Base-by-base conservation (phyloP, 73 alveolate genomes). In the Paramecium caudatum region DNA sequence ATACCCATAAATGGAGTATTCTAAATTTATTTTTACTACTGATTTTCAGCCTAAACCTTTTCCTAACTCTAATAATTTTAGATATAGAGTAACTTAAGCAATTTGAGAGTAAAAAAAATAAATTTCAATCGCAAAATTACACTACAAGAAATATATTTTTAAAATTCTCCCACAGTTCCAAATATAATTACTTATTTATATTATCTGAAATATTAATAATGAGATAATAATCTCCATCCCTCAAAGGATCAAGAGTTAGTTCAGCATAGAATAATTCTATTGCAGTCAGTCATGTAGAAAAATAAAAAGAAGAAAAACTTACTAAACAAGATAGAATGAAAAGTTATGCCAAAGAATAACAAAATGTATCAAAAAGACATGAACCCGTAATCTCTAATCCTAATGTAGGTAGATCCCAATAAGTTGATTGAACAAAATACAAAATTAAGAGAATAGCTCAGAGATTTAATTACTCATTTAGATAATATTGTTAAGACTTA, bases 401-500 rank as follows among this genome's bases (percentile, higher is more conserved):
- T 21, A 19, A 34, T 8, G 2, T 74, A 74, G 88, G 32, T 74
- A 27, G 88, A 74, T 39, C 62, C 62, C 16, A 45, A 16, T 17
- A 74, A 74, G 32, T 15, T 41, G 19, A 74, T 37, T 12, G 88
- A 74, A 74, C 5, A 37, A 16, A 74, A 74, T 74, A 10, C 16
- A 25, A 74, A 74, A 45, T 37, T 74, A 74, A 74, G 43, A 41
- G 62, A 74, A 34, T 74, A 74, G 10, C 8, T 74, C 3, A n/a
- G 32, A 16, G 62, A 74, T 2, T 43, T 74, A 74, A 23, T 74
- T n/a, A 23, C 19, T 5, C 68, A 74, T 41, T 47, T 74, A 34
- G 88, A 74, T 74, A 74, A 41, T 74, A 74, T 74, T 41, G 88
- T 74, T 37, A 36, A 74, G 43, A 45, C 9, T 27, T 37, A 43